Base-by-base conservation (phyloP, 352 stramenopile genomes). In the Lagenidium sp. region DNA sequence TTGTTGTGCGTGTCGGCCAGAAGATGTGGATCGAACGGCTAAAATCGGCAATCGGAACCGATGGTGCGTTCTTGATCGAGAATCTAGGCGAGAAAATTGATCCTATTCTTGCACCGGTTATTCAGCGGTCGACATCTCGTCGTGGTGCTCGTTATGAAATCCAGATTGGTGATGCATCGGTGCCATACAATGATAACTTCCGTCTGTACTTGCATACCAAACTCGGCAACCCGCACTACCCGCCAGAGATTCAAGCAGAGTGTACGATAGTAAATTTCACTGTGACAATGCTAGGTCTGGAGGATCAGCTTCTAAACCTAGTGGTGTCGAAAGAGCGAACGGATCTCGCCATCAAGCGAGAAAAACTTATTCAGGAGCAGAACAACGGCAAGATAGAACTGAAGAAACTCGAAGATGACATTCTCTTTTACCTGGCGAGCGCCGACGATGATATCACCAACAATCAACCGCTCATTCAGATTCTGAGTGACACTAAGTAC, bases 391-490 rank as follows among this genome's bases (percentile, higher is more conserved):
- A 96, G 53, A 98, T 97, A 53, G 95, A 97, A 52, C 79, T 98
- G 25, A 97, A 97, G 57, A 95, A 97, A 48, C 68, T 98, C 15
- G 91, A 98, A 50, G 91, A 97, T 44, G 90, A 95, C 35, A 97
- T 98, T 46, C 57, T 98, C 7, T 95, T 93, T 50, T 96, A 96
- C 48, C 63, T 98, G 4, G 89, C 94, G n/a, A 97, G 75, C 45
- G 90, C 90, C 0, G 85, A 98, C 63, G 95, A 95, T 34, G 93
- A 98, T 63, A 98, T 99, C 50, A 98, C 92, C 22, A 96, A 97
- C 67, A 97, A 99, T 63, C 92, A 98, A 43, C 86, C 95, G 30
- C 63, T 98, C 6, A 98, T 98, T 55, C 86, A 94, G 35, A 95
- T 95, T 50, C 53, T 98, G n/a, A 95, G 95, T 50, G 77, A 97